A percentile compares a stretch with the other conserved stretches of the same genome.
Conservation (phyloP, 495 filamentous ascomycete genomes). For the Neurospora sp. region DNA sequence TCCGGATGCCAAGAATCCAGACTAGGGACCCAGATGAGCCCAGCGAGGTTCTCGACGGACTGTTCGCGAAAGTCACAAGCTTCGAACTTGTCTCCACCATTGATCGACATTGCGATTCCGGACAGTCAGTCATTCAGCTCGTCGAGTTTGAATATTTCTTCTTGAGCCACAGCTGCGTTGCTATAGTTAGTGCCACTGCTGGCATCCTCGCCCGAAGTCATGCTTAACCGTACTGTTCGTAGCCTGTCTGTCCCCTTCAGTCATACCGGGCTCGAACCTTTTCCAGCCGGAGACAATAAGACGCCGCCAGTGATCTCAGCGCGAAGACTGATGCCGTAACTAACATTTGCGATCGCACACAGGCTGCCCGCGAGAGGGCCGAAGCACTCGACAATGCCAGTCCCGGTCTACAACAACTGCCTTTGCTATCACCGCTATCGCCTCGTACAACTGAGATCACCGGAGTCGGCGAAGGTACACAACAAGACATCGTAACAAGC, state of each 20-base stretch:
- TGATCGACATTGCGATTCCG: background rate
- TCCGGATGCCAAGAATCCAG: background rate
- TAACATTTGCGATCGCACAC: constrained; percentile 4
- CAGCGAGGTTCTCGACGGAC: background rate
- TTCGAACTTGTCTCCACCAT: background rate
- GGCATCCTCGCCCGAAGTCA: constrained; percentile 12
- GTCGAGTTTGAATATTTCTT: background rate
- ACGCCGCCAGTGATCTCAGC: background rate
- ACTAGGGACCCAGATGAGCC: background rate
- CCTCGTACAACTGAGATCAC: constrained; percentile 14
- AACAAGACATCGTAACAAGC: constrained; percentile 23
- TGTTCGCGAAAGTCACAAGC: background rate
- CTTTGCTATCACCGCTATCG: constrained; percentile 6
- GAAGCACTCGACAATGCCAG: constrained; percentile 13
- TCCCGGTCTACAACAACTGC: constrained; percentile 13
- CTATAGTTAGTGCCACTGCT: constrained; percentile 10
- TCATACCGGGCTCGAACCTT: background rate
- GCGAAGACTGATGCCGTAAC: background rate
- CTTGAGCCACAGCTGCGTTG: background rate
- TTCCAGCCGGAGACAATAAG: background rate
- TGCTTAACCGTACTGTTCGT: constrained; percentile 19
- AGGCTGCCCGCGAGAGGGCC: constrained; percentile 25
- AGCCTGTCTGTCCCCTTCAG: background rate
- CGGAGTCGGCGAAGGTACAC: background rate
- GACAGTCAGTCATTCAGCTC: background rate